Conservation (phyloP, 179 eudicot genomes). For the Beta macrorhiza region DNA sequence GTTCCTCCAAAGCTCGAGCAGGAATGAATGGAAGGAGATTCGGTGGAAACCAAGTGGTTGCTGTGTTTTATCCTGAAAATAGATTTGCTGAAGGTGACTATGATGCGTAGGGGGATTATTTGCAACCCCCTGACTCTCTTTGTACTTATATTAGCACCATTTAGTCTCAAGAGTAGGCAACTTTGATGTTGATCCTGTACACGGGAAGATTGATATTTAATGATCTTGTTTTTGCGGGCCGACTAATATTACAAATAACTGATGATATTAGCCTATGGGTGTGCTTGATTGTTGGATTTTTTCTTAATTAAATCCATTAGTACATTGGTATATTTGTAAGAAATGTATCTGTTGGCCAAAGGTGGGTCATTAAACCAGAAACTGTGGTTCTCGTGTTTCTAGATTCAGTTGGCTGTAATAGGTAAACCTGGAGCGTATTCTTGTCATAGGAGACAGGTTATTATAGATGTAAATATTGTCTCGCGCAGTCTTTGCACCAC, state of each 20-base stretch:
- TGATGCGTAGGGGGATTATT: conserved; percentile 23
- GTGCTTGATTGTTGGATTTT: not conserved
- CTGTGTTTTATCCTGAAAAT: conserved; percentile 45
- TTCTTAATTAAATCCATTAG: not conserved
- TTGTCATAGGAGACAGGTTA: not conserved
- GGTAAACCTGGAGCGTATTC: not conserved
- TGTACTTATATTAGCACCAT: not conserved
- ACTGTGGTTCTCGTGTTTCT: not conserved
- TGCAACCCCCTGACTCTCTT: not conserved
- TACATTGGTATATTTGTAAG: not conserved
- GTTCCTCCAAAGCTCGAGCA: conserved; percentile 42
- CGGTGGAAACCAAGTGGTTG: conserved; percentile 46
- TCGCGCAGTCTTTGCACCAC: not conserved
- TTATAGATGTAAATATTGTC: not conserved
- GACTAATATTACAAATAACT: not conserved
- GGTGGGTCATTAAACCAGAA: not conserved
- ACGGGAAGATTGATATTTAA: too few species aligned
- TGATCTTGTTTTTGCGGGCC: too few species aligned
- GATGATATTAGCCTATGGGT: not conserved
- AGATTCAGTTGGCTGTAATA: not conserved
- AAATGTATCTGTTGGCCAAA: not conserved
- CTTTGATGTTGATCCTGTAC: conserved; percentile 1
- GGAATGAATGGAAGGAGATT: conserved; percentile 56
- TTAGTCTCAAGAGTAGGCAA: conserved; percentile 16
- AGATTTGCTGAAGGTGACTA: conserved; percentile 46